Base-by-base conservation (phyloP, 768 basidiomycete species). In the Heimioporus sp. region DNA sequence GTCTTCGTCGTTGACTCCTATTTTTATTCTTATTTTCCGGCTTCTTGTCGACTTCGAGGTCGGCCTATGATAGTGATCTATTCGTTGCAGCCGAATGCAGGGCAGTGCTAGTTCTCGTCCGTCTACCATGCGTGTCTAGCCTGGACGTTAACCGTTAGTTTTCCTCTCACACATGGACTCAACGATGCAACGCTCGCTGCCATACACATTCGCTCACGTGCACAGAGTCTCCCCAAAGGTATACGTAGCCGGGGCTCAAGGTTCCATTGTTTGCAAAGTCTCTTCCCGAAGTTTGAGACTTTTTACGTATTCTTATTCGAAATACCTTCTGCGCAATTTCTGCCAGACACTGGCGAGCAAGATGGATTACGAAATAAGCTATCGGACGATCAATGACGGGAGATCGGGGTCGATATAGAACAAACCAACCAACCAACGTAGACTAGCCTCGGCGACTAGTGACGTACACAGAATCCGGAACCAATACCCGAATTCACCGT, bases 401-500 rank as follows among this genome's bases (percentile, higher is more conserved):
- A 30, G 38, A 63, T 30, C 32, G 24, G 15, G 36, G 39, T 52
- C 47, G 24, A 51, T 53, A 16, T 50, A 45, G 47, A 53, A 60
- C 65, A 67, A 63, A 62, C n/a, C 24, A 28, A 28, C 24, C 24
- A 7, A 59, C 48, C 51, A 49, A 46, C 49, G 59, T 68, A 65
- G 61, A 32, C 47, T 65, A 61, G 32, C 49, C 55, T 42, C 49
- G 24, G n/a, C 48, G 52, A 38, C 43, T 43, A 20, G n/a, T 35
- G 24, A 46, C 36, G 38, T 49, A 48, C 51, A 49, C 46, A 30
- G 41, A 43, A 43, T 32, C 31, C 45, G 39, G 36, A 51, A 51
- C n/a, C 52, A 48, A 42, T 46, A 41, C 17, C 37, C 21, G 20
- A 21, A 32, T 46, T 64, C 59, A 75, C 52, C 73, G 69, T 62